Base-by-base conservation (phyloP, 75 land plant species). In the Pinus albicaulis region DNA sequence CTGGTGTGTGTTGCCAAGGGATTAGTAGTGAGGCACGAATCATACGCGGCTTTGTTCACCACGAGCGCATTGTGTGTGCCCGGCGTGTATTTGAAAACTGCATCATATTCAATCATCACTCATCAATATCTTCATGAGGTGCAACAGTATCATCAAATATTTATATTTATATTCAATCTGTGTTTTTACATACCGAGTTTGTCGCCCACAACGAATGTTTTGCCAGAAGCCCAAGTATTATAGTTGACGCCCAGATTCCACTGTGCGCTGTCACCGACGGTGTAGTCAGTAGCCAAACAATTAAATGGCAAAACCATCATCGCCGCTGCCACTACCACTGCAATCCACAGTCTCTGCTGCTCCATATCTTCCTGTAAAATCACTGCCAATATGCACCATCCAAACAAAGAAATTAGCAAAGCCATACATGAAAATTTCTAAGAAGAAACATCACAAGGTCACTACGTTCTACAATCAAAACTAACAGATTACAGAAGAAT, bases 21-120 rank as follows among this genome's bases (percentile, higher is more conserved):
- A 14, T 31, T 16, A 2, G 59, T 8, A 14, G 64, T 19, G 17
- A 14, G 34, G 74, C 74, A 73, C 17, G 56, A 14, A 26, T 55
- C 56, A 16, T 73, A 73, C 58, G 25, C 74, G 4, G 53, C 12
- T 10, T 44, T 55, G 56, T 73, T 73, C 17, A 73, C 74, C 56
- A 7, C 74, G 59, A 73, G 20, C 8, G 38, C 59, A 14, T 73
- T 63, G 55, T 73, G 74, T 3, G 17, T 8, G 24, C 59, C 56
- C 7, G 7, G 15, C 4, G 7, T 38, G 48, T 73, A 73, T 38
- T 6, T 31, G 55, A 73, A 73, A 0, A 57, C 76, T 75, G 74
- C 59, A 58, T 58, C 3, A n/a, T n/a, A 58, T 17, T 16, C 3
- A 58, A 7, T 26, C 71, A 68, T 68, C 71, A 68, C 28, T 28